Base-by-base conservation (phyloP, 139 green algal genomes). In the Prasinococcaceae sp. region DNA sequence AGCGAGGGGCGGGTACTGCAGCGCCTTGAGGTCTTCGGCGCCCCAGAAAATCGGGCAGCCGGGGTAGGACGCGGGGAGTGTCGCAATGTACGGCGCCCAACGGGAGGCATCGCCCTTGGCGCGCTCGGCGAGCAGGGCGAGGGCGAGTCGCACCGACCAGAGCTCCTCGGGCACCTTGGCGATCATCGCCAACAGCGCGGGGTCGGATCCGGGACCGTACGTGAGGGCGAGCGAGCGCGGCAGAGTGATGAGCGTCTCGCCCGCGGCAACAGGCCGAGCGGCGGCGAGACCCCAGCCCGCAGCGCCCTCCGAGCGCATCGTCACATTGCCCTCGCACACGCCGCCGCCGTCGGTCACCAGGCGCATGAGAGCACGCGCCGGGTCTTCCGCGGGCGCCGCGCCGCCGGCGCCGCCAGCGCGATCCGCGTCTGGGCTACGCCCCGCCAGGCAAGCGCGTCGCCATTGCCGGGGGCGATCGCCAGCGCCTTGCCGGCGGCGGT, bases 1-100 rank as follows among this genome's bases (percentile, higher is more conserved):
- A 29, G 53, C 12, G 3, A 60, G 12, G 29, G 51, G 51, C 26
- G 27, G 22, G 42, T 60, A 60, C 16, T 44, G 51, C 22, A 60
- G 40, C 8, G 52, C 51, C 14, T 5, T 12, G 16, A 60, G 20
- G 9, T 27, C 51, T 3, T 22, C 51, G 9, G 30, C 25, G 3
- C 25, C 28, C 23, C 52, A 60, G 33, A 60, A 60, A 12, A 53
- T 26, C 3, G 51, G 51, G n/a, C n/a, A n/a, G 6, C 38, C 29
- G 6, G 25, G 20, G 27, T 47, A 49, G 17, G 29, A 16, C 23
- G 26, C 25, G 3, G 51, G 51, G 25, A 60, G 32, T 3, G 25
- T 29, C 20, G 9, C 25, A n/a, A 60, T 24, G 30, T 60, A 60
- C 8, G 51, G 51, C 51, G 38, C 41, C 22, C 38, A 60, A 4